Conservation (phyloP, 441 rosid species). For the Biscutella auriculata region DNA sequence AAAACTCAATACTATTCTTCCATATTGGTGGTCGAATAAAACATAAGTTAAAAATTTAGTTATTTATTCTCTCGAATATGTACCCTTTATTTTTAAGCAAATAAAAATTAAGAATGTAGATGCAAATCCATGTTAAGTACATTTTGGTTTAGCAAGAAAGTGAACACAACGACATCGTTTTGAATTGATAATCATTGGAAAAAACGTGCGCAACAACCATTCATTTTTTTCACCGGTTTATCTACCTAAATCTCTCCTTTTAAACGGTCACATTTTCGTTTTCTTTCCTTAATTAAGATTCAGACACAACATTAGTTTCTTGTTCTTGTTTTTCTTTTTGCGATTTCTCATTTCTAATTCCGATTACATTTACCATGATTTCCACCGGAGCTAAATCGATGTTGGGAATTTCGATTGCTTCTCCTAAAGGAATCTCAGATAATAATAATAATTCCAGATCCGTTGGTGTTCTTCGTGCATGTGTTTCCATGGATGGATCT, state of each 20-base stretch:
- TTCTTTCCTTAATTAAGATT: not conserved
- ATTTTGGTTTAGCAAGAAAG: too few species aligned
- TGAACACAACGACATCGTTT: too few species aligned
- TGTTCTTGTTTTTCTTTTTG: not conserved
- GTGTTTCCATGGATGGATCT: slow-evolving; percentile 33
- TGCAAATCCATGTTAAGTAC: too few species aligned
- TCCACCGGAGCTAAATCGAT: slow-evolving; percentile 20
- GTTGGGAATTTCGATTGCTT: slow-evolving; percentile 14
- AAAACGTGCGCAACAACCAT: slow-evolving; percentile 29
- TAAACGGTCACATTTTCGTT: slow-evolving; percentile 19
- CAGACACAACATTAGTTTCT: not conserved
- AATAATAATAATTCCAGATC: slow-evolving; percentile 8
- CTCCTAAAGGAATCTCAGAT: not conserved
- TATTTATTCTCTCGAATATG: too few species aligned
- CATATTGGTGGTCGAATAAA: too few species aligned
- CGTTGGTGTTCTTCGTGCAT: slow-evolving; percentile 22
- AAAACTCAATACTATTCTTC: too few species aligned
- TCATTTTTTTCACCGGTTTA: slow-evolving; percentile 1
- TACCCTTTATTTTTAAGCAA: too few species aligned
- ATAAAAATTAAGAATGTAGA: too few species aligned
- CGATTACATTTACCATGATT: slow-evolving; percentile 9
- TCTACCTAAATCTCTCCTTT: slow-evolving; percentile 11
- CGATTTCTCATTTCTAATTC: not conserved
- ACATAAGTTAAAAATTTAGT: too few species aligned
- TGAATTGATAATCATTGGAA: too few species aligned